These are phyloP conservation scores for Davidsoniella virescens DNA, from an alignment of 2,329 filamentous ascomycete genomes.

Conservation along the genomic window DNA sequence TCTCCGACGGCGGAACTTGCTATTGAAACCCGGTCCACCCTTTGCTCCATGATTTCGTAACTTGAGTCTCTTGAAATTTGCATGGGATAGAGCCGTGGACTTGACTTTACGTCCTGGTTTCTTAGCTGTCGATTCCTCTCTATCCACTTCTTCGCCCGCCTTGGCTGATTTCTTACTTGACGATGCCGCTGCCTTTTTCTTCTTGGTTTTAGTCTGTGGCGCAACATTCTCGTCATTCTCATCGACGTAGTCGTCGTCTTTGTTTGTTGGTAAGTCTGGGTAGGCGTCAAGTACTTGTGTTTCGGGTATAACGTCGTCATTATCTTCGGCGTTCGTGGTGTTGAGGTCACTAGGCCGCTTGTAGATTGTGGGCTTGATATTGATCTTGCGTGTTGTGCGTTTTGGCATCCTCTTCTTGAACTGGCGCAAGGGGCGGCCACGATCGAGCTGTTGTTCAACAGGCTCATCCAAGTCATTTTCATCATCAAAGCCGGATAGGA, in stretches of 20 bases:
- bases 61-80: slow-evolving; percentile 52
- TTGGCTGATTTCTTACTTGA: too few relatives aligned
- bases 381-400: slow-evolving; percentile 53
- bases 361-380: slow-evolving; percentile 39
- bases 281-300: slow-evolving; percentile 18
- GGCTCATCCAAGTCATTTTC: slow-evolving; percentile 39
- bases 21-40: slow-evolving; percentile 40
- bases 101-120: slow-evolving; percentile 44
- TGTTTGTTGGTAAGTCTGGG: background rate
- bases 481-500: slow-evolving; percentile 48
- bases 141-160: slow-evolving; percentile 15
- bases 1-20: slow-evolving; percentile 38
- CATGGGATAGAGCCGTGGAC: slow-evolving; percentile 36
- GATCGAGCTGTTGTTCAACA: slow-evolving; percentile 33
- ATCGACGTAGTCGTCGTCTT: slow-evolving; percentile 20
- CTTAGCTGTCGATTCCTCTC: slow-evolving; percentile 20
- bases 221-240: slow-evolving; percentile 12
- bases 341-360: slow-evolving; percentile 27
- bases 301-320: slow-evolving; percentile 26
- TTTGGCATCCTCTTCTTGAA: slow-evolving; percentile 80
- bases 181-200: slow-evolving; percentile 12
- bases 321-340: slow-evolving; percentile 20
- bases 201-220: slow-evolving; percentile 15
- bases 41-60: slow-evolving; percentile 45
- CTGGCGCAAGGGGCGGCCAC: slow-evolving; percentile 41